A percentile compares a stretch with the other conserved stretches of the same genome.
These are phyloP conservation scores for Pyrenochaeta sp. DNA, from an alignment of 2,329 filamentous ascomycete species.

Conservation along the genomic window DNA sequence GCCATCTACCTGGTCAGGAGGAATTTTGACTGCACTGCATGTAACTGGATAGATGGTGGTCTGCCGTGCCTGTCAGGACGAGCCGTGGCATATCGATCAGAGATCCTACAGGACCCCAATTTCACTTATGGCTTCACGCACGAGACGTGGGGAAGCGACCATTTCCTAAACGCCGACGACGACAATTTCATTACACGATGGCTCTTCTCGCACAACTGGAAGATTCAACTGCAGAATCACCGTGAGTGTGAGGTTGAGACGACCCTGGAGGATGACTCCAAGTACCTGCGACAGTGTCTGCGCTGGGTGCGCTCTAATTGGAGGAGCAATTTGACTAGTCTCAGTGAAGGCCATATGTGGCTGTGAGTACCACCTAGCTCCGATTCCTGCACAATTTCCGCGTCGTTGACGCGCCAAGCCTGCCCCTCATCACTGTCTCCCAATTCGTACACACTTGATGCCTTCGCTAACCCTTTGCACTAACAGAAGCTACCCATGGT, in stretches of 20 bases:
- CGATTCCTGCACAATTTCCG: slow-evolving; percentile 34
- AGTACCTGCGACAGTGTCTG: slow-evolving; percentile 92
- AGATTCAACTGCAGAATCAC: slow-evolving; percentile 95
- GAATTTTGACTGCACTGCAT: slow-evolving; percentile 97
- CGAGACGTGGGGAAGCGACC: slow-evolving; percentile 74
- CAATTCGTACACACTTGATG: slow-evolving; percentile 21
- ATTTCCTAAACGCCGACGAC: slow-evolving; percentile 93
- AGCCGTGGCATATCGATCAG: slow-evolving; percentile 88
- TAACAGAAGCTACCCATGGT: slow-evolving; percentile 86
- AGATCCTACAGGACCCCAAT: slow-evolving; percentile 83
- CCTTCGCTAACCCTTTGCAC: slow-evolving; percentile 36
- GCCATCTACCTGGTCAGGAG: slow-evolving; percentile 91
- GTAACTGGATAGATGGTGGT: slow-evolving; percentile 92
- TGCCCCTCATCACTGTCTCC: slow-evolving; percentile 32
- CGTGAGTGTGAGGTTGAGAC: slow-evolving; percentile 85
- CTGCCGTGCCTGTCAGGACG: slow-evolving; percentile 97
- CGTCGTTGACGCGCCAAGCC: slow-evolving; percentile 38
- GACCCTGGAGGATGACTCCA: slow-evolving; percentile 85
- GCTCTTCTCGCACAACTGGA: slow-evolving; percentile 91
- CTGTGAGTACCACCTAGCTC: slow-evolving; percentile 67
- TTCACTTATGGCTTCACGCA: slow-evolving; percentile 92
- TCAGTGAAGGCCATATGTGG: slow-evolving; percentile 85
- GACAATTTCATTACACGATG: slow-evolving; percentile 98
- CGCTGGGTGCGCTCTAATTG: slow-evolving; percentile 98
- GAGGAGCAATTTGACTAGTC: slow-evolving; percentile 93